Percentiles rank a stretch among this genome's conserved stretches.
Conservation (phyloP, 192 early-diverging fungal genomes). For the Backusella macrospora region DNA sequence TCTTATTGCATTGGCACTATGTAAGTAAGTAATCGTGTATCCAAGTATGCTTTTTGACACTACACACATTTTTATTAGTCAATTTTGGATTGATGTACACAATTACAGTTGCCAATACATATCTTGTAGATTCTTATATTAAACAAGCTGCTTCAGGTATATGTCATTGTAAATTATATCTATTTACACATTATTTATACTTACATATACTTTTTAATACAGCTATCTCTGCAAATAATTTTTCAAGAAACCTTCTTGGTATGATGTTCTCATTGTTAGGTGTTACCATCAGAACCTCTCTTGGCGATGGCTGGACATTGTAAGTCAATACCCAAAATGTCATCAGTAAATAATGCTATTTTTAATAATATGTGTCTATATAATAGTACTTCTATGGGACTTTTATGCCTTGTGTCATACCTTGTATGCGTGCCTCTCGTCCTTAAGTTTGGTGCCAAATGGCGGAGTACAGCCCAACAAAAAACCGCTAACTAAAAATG, state of each 20-base stretch:
- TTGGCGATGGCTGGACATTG: conserved; percentile 33
- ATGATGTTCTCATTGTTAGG: conserved; percentile 30
- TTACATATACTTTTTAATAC: not conserved
- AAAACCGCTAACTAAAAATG: not conserved
- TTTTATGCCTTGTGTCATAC: not conserved
- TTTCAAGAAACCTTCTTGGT: conserved; percentile 17
- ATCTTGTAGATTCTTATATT: conserved; percentile 20
- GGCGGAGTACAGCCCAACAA: not conserved
- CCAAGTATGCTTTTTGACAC: not conserved
- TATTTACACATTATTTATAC: not conserved
- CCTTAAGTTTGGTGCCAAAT: conserved; percentile 8
- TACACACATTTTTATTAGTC: not conserved
- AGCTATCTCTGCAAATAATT: conserved; percentile 24
- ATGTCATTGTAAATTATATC: too few relatives aligned
- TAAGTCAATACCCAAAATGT: conserved; percentile 15
- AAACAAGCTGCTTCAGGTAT: conserved; percentile 27
- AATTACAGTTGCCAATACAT: conserved; percentile 24
- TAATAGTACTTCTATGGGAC: not conserved
- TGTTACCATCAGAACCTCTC: conserved; percentile 4
- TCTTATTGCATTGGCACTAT: not conserved
- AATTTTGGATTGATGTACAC: conserved; percentile 32
- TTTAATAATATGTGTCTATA: not conserved
- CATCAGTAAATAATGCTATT: not conserved
- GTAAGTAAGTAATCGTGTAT: not conserved
- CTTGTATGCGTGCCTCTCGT: conserved; percentile 11